Conservation (phyloP, 176 grass and related monocot genomes). For the Oryza nivara region DNA sequence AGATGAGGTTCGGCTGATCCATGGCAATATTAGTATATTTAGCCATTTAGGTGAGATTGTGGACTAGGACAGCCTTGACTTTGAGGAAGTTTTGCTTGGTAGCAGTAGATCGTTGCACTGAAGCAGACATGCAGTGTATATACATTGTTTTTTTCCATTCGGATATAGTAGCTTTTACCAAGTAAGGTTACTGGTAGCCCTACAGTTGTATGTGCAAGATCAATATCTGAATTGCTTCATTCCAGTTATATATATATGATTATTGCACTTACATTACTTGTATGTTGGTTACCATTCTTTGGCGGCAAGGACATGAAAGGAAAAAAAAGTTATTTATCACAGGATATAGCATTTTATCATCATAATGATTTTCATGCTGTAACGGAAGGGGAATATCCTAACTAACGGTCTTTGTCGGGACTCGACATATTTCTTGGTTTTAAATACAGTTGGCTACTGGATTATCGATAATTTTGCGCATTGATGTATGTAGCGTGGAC, state of each 20-base stretch:
- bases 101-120: constrained; percentile 25
- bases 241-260: constrained; percentile 8
- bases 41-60: not conserved
- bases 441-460: not conserved
- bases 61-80: constrained; percentile 21
- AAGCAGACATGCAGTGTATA: constrained; percentile 49
- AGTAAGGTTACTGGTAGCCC: constrained; percentile 18
- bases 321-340: not conserved
- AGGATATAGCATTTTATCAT: not conserved
- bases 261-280: constrained; percentile 1
- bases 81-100: constrained; percentile 41
- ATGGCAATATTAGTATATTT: not conserved
- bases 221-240: constrained; percentile 15
- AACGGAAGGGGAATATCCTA: constrained; percentile 1
- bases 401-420: not conserved
- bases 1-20: constrained; percentile 21
- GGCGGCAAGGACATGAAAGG: not conserved
- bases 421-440: constrained; percentile 14
- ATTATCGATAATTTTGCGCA: not conserved
- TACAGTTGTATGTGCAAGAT: constrained; percentile 34
- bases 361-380: not conserved
- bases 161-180: constrained; percentile 37
- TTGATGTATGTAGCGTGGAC: not conserved
- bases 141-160: constrained; percentile 47
- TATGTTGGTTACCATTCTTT: constrained; percentile 6